phyloP scores from a whole-genome alignment of 1,284 basidiomycete genomes.

The Pascua guehoae region DNA sequence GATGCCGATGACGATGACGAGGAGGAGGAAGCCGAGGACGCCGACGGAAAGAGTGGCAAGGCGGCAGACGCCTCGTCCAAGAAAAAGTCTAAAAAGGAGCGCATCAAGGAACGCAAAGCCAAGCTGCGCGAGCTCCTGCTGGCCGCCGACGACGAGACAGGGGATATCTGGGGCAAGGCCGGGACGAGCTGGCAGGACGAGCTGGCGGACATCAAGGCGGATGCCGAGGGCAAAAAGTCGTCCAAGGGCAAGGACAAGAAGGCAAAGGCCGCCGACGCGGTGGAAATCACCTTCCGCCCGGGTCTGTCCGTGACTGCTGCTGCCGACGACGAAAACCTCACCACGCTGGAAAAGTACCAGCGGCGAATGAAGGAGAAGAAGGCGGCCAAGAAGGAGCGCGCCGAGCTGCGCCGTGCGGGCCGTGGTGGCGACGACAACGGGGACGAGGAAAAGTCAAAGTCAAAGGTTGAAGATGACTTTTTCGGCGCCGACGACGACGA shows the following conservation, averaged over 20 bases:
- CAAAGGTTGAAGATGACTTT: slow-evolving; percentile 63
- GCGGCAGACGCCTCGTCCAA: slow-evolving; percentile 14
- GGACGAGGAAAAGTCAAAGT: slow-evolving; percentile 11
- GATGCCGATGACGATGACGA: slow-evolving; percentile 51
- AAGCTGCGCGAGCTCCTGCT: slow-evolving; percentile 68
- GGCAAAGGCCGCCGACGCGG: slow-evolving; percentile 58
- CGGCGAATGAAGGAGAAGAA: slow-evolving; percentile 82
- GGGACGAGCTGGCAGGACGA: slow-evolving; percentile 30
- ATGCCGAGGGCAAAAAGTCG: slow-evolving; percentile 29
- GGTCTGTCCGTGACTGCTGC: slow-evolving; percentile 59
- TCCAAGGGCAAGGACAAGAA: slow-evolving; percentile 19
- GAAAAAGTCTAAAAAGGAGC: slow-evolving; percentile 50
- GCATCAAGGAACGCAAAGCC: slow-evolving; percentile 53
- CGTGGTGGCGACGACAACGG: slow-evolving; percentile 52
- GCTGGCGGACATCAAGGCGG: slow-evolving; percentile 49
- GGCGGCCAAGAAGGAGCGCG: slow-evolving; percentile 59
- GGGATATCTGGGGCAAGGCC: slow-evolving; percentile 66
- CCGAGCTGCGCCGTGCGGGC: slow-evolving; percentile 49
- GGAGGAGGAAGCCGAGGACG: slow-evolving; percentile 32
- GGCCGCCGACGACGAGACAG: slow-evolving; percentile 56
- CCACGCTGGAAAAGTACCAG: slow-evolving; percentile 74
- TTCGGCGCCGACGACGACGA: slow-evolving; percentile 58
- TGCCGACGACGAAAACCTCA: slow-evolving; percentile 61
- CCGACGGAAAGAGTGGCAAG: slow-evolving; percentile 43
- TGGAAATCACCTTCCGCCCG: slow-evolving; percentile 91